Evolutionary conservation across 176 grass and related monocot genomes (phyloP), one percentile per base, ranked within the genome.

Genomic region (Metroxylon sagu): DNA sequence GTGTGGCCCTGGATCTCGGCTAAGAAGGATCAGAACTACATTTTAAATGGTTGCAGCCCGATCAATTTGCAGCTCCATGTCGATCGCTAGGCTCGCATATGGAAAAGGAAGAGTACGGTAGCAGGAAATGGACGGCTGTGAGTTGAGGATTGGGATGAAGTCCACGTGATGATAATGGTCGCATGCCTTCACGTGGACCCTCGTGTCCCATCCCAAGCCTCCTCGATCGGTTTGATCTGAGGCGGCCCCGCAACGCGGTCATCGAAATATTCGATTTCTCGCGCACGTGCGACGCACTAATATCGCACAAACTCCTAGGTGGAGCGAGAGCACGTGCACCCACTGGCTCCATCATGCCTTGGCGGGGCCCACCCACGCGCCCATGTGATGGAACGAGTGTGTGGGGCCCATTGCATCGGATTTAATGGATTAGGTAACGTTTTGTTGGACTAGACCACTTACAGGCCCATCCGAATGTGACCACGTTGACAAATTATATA

Each of bases 201-300:
- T 43, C 2, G 2, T 14, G 35, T 43, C 35, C 29, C 6, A 7
- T 35, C 31, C 30, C 31, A 35, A 7, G 21, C 21, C 21, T 23
- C 31, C 31, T 1, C 6, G 31, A 1, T 35, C 5, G 6, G 6
- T 35, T 2, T 6, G 21, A 23, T 23, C 8, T 35, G 31, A 35
- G 1, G 6, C 6, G 31, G 30, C 27, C 6, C 17, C 5, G 2
- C 14, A 4, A 23, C 19, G 19, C 51, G 18, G 15, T 14, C 21
- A 56, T 57, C 60, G 60, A 74, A 57, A 74, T 65, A 65, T 74
- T 74, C 60, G 50, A n/a, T 27, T 64, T 27, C 51, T 63, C 10
- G 53, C n/a, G 50, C 71, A 74, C 71, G 71, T 74, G 71, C 29
- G 61, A 75, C 29, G 23, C 6, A 23, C 25, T 5, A 4, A 23